Evolutionary conservation across 2,329 filamentous ascomycete species (phyloP).

Genomic region (Talaromyces sp.): DNA sequence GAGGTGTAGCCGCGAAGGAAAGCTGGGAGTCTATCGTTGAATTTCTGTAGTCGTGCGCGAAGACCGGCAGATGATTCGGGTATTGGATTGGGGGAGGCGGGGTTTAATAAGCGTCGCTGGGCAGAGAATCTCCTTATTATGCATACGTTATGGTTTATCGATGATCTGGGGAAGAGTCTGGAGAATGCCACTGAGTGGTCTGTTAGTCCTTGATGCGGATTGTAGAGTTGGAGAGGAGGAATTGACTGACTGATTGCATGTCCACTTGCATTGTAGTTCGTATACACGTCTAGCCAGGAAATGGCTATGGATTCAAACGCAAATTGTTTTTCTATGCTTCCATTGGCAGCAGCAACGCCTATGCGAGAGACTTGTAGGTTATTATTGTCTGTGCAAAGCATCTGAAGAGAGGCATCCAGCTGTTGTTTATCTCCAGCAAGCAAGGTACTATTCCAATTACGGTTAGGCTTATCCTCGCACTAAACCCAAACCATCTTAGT

Average conservation of each 20-base stretch:
- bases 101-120: constrained; percentile 10
- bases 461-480: not conserved
- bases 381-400: not conserved
- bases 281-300: too few relatives aligned
- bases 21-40: constrained; percentile 53
- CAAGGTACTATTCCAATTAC: not conserved
- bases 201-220: not conserved
- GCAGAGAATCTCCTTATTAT: constrained; percentile 7
- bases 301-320: not conserved
- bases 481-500: not conserved
- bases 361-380: too few relatives aligned
- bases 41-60: constrained; percentile 29
- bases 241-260: not conserved
- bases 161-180: not conserved
- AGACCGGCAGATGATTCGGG: constrained; percentile 17
- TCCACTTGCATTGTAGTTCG: not conserved
- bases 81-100: constrained; percentile 8
- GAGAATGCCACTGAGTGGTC: not conserved
- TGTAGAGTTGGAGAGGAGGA: not conserved
- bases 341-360: not conserved
- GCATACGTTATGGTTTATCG: not conserved
- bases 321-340: not conserved
- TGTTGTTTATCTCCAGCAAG: not conserved
- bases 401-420: not conserved
- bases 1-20: constrained; percentile 65